phyloP scores from a whole-genome alignment of 1,139 yeast genomes.

The Magnusiomyces ingens region DNA sequence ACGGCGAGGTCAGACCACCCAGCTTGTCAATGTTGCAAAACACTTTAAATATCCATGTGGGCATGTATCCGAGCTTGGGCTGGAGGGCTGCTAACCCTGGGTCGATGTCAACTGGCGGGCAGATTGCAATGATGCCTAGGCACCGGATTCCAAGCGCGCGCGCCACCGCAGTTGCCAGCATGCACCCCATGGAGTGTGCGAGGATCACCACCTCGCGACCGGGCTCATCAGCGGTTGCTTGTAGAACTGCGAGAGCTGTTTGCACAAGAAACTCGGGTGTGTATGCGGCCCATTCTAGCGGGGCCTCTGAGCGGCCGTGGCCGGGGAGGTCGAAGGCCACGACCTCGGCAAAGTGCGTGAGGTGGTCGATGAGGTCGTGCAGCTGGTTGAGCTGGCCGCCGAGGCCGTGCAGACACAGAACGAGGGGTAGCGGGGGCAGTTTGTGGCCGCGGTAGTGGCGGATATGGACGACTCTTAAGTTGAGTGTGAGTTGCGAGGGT shows the following conservation, averaged over 20 bases:
- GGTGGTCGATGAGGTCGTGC: slow-evolving; percentile 55
- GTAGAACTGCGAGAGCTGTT: slow-evolving; percentile 32
- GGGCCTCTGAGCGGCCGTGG: slow-evolving; percentile 46
- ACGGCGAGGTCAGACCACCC: slow-evolving; percentile 54
- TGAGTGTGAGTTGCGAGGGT: slow-evolving; percentile 15
- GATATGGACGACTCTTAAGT: slow-evolving; percentile 26
- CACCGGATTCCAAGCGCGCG: slow-evolving; percentile 35
- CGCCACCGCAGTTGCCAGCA: slow-evolving; percentile 46
- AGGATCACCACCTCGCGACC: slow-evolving; percentile 48
- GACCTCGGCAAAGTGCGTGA: slow-evolving; percentile 60
- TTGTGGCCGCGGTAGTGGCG: slow-evolving; percentile 30
- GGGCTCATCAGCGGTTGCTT: slow-evolving; percentile 13
- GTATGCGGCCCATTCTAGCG: slow-evolving; percentile 35
- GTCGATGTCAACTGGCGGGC: slow-evolving; percentile 46
- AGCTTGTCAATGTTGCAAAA: slow-evolving; percentile 55
- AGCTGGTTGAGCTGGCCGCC: slow-evolving; percentile 77
- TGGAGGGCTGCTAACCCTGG: slow-evolving; percentile 23
- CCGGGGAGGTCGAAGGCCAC: slow-evolving; percentile 69
- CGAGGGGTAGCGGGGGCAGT: slow-evolving; percentile 43
- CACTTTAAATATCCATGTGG: slow-evolving; percentile 44
- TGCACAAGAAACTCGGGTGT: slow-evolving; percentile 45
- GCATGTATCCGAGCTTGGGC: slow-evolving; percentile 32
- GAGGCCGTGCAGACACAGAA: slow-evolving; percentile 62
- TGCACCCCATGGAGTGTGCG: slow-evolving; percentile 76
- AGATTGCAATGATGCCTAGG: slow-evolving; percentile 35